These are phyloP conservation scores for Chytriomyces sp. DNA, from an alignment of 192 early-diverging fungal species.

Conservation along the genomic window DNA sequence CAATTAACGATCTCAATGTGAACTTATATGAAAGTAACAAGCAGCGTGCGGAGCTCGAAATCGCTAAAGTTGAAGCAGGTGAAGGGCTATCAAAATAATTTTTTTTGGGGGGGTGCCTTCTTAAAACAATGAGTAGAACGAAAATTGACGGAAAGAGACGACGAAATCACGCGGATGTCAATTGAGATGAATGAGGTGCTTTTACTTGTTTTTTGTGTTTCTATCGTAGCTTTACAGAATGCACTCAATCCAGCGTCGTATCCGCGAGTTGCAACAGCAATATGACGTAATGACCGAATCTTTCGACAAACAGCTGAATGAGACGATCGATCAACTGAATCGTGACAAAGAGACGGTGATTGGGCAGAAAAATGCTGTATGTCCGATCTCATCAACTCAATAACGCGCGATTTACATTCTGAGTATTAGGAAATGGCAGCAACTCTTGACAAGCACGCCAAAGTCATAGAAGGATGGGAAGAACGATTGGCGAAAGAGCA, in stretches of 20 bases:
- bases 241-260: conserved; percentile 6
- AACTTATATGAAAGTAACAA: conserved; percentile 49
- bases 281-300: conserved; percentile 32
- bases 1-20: conserved; percentile 39
- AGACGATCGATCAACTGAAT: not conserved
- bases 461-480: conserved; percentile 11
- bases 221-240: conserved; percentile 33
- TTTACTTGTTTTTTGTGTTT: not conserved
- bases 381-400: not conserved
- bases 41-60: conserved; percentile 28
- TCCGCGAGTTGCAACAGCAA: conserved; percentile 38
- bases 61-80: conserved; percentile 34
- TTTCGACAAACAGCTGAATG: not conserved
- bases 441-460: conserved; percentile 1
- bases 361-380: conserved; percentile 4
- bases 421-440: not conserved
- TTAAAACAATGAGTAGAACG: too few relatives aligned
- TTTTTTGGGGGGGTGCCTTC: too few relatives aligned
- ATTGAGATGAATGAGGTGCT: conserved; percentile 46
- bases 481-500: not conserved
- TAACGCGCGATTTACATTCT: not conserved
- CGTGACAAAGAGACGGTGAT: not conserved
- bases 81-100: too few relatives aligned
- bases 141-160: conserved; percentile 61
- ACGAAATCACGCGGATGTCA: conserved; percentile 61